Base-by-base conservation (phyloP, 306 rosid genomes). In the Coriaria nepalensis region DNA sequence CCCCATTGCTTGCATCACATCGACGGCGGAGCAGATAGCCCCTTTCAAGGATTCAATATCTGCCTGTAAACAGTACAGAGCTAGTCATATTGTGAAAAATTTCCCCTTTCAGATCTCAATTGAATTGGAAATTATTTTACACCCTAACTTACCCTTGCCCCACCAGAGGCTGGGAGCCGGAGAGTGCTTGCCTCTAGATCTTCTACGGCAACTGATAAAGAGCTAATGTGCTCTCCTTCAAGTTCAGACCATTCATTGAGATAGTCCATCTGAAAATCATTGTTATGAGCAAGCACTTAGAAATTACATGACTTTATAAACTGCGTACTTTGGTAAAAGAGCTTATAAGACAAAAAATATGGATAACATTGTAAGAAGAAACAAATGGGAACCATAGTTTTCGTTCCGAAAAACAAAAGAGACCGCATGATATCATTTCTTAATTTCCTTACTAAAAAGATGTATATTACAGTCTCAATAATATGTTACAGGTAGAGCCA, bases 151-250 rank as follows among this genome's bases (percentile, higher is more conserved):
- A 85, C 98, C 74, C 40, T 76, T 64, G 93, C 98, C 49, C 93
- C 81, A 67, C 88, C 76, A 43, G 83, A 71, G 55, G 82, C 70
- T 3, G 98, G 96, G 64, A 92, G 84, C 59, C 94, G 96, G 20
- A 92, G 83, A 49, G 96, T 92, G 83, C 76, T 79, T 14, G 96
- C 87, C 79, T 85, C 94, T 47, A 92, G 81, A 70, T 92, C 98
- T 65, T 77, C 87, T 50, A 79, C 72, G 47, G 94, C 94, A 66
- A 93, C 86, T 11, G 96, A 70, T 56, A 92, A 61, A 53, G 96
- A 83, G 73, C 71, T 63, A 29, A 78, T 57, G 54, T 85, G 98
- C 57, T 82, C 81, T 13, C 35, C 67, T 73, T 86, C 98, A 65
- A 79, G 81, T 59, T 70, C 55, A 54, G 79, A 92, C 98, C 98